Evolutionary conservation across 139 green algal species (phyloP), one percentile per base, ranked within the genome.

Genomic region (Picochlorum sp.): DNA sequence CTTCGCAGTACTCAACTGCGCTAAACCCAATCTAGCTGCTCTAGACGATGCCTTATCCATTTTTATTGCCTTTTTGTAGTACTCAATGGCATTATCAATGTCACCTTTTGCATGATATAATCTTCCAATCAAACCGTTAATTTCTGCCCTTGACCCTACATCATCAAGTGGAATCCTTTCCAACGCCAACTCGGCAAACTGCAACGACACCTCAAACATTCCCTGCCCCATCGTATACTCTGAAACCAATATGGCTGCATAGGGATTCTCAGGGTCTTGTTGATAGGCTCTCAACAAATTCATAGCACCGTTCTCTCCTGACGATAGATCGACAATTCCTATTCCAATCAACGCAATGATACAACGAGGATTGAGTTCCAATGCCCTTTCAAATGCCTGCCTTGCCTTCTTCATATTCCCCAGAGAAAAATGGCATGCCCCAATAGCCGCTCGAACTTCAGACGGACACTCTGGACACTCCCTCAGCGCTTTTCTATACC

Each of bases 381-480:
- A 68, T 55, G 84, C 81, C 7, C 89, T 74, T 54, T 75, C 45
- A 66, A 81, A 92, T 2, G 86, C 85, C 10, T 71, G 62, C 6
- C 55, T 54, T 13, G 84, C 84, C 34, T 72, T 82, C 31, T 57
- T 65, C 11, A 80, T 60, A 34, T 85, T 70, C 26, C 87, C 84
- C 45, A 92, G 64, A 26, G 68, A 65, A 49, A 89, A 85, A 51
- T 76, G 71, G 71, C 85, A 94, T 0, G 79, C 80, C 1, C 75
- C 90, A 13, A 96, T 85, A 71, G 89, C 90, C 61, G 95, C 75
- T 11, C 90, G 82, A 31, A 96, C 83, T 57, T 92, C 83, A 1
- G 88, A 62, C 0, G 90, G 90, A 51, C 72, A 82, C 4, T 31
- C 57, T 10, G 90, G 90, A 72, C 87, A 74, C 21, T 71, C 28